Conservation (phyloP, 176 grass and related monocot genomes). For the Triticum urartu region DNA sequence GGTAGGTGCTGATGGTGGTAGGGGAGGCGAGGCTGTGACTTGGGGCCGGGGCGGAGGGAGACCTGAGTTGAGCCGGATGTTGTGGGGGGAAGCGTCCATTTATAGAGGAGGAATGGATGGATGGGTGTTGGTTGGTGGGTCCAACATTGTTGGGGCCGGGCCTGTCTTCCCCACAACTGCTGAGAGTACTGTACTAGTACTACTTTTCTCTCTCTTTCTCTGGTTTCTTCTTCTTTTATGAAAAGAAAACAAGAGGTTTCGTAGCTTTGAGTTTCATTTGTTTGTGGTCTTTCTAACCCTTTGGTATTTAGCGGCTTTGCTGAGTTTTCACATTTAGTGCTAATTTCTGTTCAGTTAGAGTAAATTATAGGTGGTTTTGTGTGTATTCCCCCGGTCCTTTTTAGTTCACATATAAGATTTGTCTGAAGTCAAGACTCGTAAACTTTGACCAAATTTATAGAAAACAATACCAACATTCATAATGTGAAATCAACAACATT, state of each 20-base stretch:
- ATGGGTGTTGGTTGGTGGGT: slow-evolving; percentile 28
- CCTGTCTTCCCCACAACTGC: background rate
- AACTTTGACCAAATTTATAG: too few species aligned
- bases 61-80: slow-evolving; percentile 22
- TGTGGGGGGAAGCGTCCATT: slow-evolving; percentile 20
- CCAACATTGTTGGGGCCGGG: slow-evolving; percentile 25
- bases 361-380: too few species aligned
- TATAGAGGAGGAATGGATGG: slow-evolving; percentile 25
- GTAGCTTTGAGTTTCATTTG: too few species aligned
- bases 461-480: too few species aligned
- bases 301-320: background rate
- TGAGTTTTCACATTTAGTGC: background rate
- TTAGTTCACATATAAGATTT: too few species aligned
- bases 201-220: too few species aligned
- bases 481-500: too few species aligned
- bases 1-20: slow-evolving; percentile 20
- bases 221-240: background rate
- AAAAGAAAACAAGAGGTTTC: too few species aligned
- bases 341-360: too few species aligned
- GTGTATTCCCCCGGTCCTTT: too few species aligned
- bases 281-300: background rate
- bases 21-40: background rate
- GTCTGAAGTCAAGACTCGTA: too few species aligned
- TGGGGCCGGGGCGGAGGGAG: background rate
- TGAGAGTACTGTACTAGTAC: too few species aligned